These are phyloP conservation scores for Exophiala oligosperma DNA, from an alignment of 2,329 filamentous ascomycete genomes.

Conservation along the genomic window DNA sequence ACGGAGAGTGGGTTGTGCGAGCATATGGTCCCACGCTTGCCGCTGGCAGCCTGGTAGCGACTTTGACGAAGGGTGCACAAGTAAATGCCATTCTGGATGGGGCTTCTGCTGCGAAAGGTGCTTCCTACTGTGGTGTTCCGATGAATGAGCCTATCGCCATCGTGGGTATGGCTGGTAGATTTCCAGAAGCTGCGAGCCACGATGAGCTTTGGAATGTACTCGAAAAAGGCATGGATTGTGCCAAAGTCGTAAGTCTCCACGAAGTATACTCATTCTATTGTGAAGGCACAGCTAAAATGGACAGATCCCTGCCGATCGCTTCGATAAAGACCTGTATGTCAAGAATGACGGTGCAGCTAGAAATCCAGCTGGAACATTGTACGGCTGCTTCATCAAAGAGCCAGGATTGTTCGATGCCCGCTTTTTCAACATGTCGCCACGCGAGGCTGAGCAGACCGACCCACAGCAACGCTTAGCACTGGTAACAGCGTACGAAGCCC, in stretches of 20 bases:
- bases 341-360: slow-evolving; percentile 34
- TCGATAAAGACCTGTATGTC: slow-evolving; percentile 34
- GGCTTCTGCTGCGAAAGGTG: background rate
- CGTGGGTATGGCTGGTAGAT: slow-evolving; percentile 73
- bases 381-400: slow-evolving; percentile 39
- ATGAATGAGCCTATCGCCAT: slow-evolving; percentile 49
- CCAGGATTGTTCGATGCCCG: slow-evolving; percentile 39
- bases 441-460: slow-evolving; percentile 42
- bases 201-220: slow-evolving; percentile 38
- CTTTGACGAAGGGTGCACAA: slow-evolving; percentile 1
- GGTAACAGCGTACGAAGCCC: slow-evolving; percentile 70
- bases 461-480: slow-evolving; percentile 52
- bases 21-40: slow-evolving; percentile 3
- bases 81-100: background rate
- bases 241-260: background rate
- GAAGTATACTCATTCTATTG: background rate
- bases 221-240: slow-evolving; percentile 24
- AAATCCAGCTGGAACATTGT: slow-evolving; percentile 34
- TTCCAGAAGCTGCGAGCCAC: slow-evolving; percentile 52
- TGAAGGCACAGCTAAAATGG: slow-evolving; percentile 27
- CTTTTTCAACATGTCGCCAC: slow-evolving; percentile 41
- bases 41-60: background rate
- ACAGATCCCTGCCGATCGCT: slow-evolving; percentile 35
- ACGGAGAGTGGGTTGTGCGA: background rate
- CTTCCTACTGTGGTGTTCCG: background rate